Percentiles rank a stretch among this genome's conserved stretches.
Evolutionary conservation across 495 filamentous ascomycete species (phyloP).

Genomic region (Trichoderma asperelloides): DNA sequence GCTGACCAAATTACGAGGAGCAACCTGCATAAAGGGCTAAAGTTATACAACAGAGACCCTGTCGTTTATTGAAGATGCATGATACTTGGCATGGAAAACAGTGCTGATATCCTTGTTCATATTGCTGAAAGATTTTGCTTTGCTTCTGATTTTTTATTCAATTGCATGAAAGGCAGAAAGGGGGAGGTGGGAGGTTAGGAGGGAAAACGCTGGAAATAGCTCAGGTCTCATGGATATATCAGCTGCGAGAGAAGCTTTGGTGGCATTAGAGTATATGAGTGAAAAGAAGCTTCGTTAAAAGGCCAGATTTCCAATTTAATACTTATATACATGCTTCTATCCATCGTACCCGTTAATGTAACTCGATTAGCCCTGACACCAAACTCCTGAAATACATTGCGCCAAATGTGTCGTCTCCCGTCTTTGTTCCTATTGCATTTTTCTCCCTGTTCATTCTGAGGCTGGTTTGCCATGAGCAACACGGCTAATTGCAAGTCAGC

Average conservation of each 20-base stretch:
- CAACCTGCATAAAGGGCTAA: background rate
- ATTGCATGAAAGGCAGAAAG: background rate
- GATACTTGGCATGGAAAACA: background rate
- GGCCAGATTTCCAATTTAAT: too few species aligned
- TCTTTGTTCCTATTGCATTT: background rate
- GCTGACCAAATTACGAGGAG: background rate
- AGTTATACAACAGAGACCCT: background rate
- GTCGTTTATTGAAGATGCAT: constrained; percentile 2
- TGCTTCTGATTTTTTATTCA: background rate
- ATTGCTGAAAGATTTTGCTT: background rate
- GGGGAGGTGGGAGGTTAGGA: background rate
- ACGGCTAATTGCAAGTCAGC: background rate
- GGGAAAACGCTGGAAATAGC: background rate
- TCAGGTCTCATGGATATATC: background rate
- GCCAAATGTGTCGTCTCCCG: background rate
- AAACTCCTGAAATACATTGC: background rate
- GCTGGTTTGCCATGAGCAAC: background rate
- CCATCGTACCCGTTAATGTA: too few species aligned
- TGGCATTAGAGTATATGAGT: background rate
- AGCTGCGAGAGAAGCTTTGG: background rate
- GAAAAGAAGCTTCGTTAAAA: too few species aligned
- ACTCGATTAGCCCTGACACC: too few species aligned
- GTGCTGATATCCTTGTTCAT: background rate
- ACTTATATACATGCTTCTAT: too few species aligned
- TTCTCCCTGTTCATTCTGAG: background rate